Evolutionary conservation across 1,284 basidiomycete species (phyloP).

Genomic region (Moesziomyces antarcticus): DNA sequence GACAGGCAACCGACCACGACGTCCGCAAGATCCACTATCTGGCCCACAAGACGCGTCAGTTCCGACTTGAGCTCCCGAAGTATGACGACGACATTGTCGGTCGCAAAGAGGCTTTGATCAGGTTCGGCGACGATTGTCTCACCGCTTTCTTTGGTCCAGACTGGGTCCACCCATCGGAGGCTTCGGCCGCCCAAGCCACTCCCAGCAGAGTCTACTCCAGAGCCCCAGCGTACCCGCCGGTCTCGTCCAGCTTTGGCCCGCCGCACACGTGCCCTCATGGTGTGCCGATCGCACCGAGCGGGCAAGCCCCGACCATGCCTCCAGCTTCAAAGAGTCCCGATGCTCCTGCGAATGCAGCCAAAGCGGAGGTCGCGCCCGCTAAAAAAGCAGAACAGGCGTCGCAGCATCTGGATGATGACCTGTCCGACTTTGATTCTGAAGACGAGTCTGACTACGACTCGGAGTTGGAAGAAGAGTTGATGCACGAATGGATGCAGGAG

Average conservation of each 20-base stretch:
- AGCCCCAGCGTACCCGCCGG: too few species aligned
- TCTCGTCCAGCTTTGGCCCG: too few species aligned
- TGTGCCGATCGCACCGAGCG: too few species aligned
- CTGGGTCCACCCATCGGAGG: slow-evolving; percentile 1
- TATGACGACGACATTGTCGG: slow-evolving; percentile 26
- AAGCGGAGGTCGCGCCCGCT: too few species aligned
- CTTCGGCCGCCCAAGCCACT: neutral
- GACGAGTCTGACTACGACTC: neutral
- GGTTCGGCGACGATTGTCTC: slow-evolving; percentile 12
- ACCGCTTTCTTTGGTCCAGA: slow-evolving; percentile 5
- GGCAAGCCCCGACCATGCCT: too few species aligned
- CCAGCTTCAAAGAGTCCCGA: too few species aligned
- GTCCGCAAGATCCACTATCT: neutral
- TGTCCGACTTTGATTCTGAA: too few species aligned
- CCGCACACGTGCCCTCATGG: too few species aligned
- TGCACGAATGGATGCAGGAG: too few species aligned
- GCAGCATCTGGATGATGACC: too few species aligned
- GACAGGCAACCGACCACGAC: slow-evolving; percentile 13
- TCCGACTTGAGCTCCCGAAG: slow-evolving; percentile 19
- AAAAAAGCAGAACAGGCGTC: too few species aligned
- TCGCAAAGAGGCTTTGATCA: slow-evolving; percentile 17
- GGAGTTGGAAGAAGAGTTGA: neutral
- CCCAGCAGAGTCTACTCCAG: slow-evolving; percentile 13
- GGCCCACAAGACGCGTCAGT: slow-evolving; percentile 9
- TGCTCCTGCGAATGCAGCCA: too few species aligned